Evolutionary conservation across 345 rosid genomes (phyloP), one percentile per base, ranked within the genome.

Genomic region (Ceriops zippeliana): DNA sequence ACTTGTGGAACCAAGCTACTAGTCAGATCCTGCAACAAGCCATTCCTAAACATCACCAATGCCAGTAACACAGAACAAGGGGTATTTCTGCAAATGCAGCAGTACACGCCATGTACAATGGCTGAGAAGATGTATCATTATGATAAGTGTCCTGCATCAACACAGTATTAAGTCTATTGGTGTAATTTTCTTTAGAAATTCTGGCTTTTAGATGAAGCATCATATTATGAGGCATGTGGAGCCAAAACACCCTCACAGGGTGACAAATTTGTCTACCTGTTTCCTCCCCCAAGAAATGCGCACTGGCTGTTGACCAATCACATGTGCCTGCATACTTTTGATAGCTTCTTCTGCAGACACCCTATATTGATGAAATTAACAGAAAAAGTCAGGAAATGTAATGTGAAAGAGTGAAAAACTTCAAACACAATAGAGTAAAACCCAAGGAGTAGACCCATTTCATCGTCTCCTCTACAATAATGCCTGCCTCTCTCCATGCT

Each of bases 271-370:
- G 71, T 15, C 22, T 70, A 89, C 98, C 96, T 90, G 96, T 82
- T 86, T 86, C 80, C 82, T 86, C 78, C 96, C 95, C 96, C 96
- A 93, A 35, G 93, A 84, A 70, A 88, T 72, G 54, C 90, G 90
- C 52, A 93, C 89, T 30, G 83, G 76, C 70, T 87, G 97, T 81
- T 90, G 96, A 83, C 99, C 98, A 81, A 95, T 90, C 81, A 87
- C 59, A 66, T 88, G 89, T 42, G 93, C 98, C 73, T 95, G 96
- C 98, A 90, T 87, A 78, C 89, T 87, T 69, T 82, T 87, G 51
- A 90, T 79, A 75, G 97, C 96, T 71, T 95, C 98, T 77, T 92
- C 99, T 34, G 96, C 96, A 70, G 99, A 91, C 67, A 83, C 60
- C 81, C 99, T 95, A 63, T 31, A 35, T 16, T 21, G 37, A 24